Base-by-base conservation (phyloP, 345 rosid genomes). In the Murraya paniculata region DNA sequence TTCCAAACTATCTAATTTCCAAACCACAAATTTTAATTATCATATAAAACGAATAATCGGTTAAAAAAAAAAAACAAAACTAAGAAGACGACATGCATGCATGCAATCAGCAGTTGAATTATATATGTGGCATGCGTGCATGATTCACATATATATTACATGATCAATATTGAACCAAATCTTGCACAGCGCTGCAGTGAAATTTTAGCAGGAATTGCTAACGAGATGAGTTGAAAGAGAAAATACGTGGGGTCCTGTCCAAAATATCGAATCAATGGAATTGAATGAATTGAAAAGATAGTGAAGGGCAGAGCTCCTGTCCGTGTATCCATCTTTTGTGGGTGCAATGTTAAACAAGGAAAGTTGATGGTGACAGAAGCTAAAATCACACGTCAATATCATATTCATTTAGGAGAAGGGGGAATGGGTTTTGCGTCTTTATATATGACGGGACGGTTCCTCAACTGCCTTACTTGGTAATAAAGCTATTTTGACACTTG, bases 391-490 rank as follows among this genome's bases (percentile, higher is more conserved):
- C 80, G 99, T 90, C 96, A 87, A 81, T 80, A 74, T 91, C 95
- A 82, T 67, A 10, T 30, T 53, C 13, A 61, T 48, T 45, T 45
- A 0, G 50, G 72, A 60, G 56, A 25, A 68, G 25, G 16, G 61
- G 33, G 33, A 65, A 62, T 36, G 65, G 75, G 41, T 59, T 77
- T 30, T 74, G 73, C 13, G 74, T 82, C 45, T 82, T 67, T 78
- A 56, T 81, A 53, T 78, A 11, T 84, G 99, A 92, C 86, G 95
- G 90, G 94, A 91, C 99, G 85, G 88, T 84, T 90, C 92, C 79
- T 84, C 48, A 62, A 69, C 85, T 90, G 59, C 97, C 93, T 50
- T 81, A 88, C 67, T 33, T 39, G 83, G 91, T 50, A 88, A 86
- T 57, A 79, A 83, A 86, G 88, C 86, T 85, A 85, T 62, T 36